phyloP scores from a whole-genome alignment of 331 rosid genomes.

The Stylosanthes scabra region DNA sequence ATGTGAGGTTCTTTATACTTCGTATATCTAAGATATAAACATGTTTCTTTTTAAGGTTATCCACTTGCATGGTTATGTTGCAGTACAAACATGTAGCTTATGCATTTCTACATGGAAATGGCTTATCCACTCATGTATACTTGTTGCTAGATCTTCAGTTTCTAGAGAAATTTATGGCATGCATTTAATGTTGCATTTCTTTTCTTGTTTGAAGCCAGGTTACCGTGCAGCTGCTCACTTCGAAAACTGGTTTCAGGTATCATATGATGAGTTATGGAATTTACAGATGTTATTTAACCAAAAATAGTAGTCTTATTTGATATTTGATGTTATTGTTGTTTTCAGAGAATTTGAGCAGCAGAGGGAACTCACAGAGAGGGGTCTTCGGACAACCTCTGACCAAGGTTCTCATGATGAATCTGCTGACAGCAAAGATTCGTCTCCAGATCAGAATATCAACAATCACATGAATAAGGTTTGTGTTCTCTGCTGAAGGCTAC shows the following conservation, averaged over 20 bases:
- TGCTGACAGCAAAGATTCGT: slow-evolving; percentile 64
- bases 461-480: slow-evolving; percentile 79
- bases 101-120: slow-evolving; percentile 35
- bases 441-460: slow-evolving; percentile 66
- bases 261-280: slow-evolving; percentile 40
- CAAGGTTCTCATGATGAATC: slow-evolving; percentile 70
- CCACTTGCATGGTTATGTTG: slow-evolving; percentile 16
- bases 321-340: slow-evolving; percentile 43
- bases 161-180: slow-evolving; percentile 31
- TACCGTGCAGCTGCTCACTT: slow-evolving; percentile 96
- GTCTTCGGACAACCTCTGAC: slow-evolving; percentile 77
- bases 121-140: slow-evolving; percentile 25
- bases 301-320: slow-evolving; percentile 43
- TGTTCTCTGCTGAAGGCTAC: too few species aligned
- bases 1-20: slow-evolving; percentile 69
- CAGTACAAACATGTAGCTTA: slow-evolving; percentile 1
- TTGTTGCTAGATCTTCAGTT: slow-evolving; percentile 31
- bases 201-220: slow-evolving; percentile 76
- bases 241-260: slow-evolving; percentile 99
- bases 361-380: slow-evolving; percentile 97
- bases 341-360: slow-evolving; percentile 99
- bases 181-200: slow-evolving; percentile 38
- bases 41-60: slow-evolving; percentile 12
- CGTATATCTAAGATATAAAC: slow-evolving; percentile 31
- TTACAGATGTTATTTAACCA: slow-evolving; percentile 39